These are phyloP conservation scores for Obelidium mucronatum DNA, from an alignment of 192 early-diverging fungal genomes.

Conservation along the genomic window DNA sequence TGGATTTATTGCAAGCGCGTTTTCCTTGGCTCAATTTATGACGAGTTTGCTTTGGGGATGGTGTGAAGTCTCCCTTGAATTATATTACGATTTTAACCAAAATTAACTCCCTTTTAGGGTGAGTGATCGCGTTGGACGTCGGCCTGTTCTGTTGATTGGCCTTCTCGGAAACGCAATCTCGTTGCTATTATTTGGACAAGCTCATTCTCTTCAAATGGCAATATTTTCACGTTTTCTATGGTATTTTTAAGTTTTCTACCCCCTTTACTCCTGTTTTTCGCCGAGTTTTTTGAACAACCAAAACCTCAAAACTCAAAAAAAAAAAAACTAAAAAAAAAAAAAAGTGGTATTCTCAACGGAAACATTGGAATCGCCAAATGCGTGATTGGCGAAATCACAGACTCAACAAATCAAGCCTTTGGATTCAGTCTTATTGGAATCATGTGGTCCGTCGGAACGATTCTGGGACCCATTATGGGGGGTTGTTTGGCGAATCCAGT, in stretches of 20 bases:
- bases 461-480: slow-evolving; percentile 75
- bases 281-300: not conserved
- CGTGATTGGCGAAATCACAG: slow-evolving; percentile 85
- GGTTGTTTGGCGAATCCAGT: slow-evolving; percentile 83
- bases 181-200: slow-evolving; percentile 75
- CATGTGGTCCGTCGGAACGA: slow-evolving; percentile 39
- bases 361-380: slow-evolving; percentile 80
- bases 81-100: not conserved
- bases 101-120: slow-evolving; percentile 62
- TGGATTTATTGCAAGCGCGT: slow-evolving; percentile 74
- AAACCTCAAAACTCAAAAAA: not conserved
- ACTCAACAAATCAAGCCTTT: slow-evolving; percentile 76
- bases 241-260: too few relatives aligned
- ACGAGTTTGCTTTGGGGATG: slow-evolving; percentile 47
- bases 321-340: not conserved
- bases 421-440: slow-evolving; percentile 79
- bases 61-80: not conserved
- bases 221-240: slow-evolving; percentile 61
- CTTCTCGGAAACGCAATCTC: slow-evolving; percentile 78
- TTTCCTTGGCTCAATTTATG: slow-evolving; percentile 75
- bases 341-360: slow-evolving; percentile 70
- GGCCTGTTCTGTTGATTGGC: slow-evolving; percentile 82
- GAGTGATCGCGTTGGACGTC: slow-evolving; percentile 82
- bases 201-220: slow-evolving; percentile 38
- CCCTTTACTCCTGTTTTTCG: too few relatives aligned